Conservation (phyloP, 257 asterid genomes). For the Nyctanthes arbortristis region DNA sequence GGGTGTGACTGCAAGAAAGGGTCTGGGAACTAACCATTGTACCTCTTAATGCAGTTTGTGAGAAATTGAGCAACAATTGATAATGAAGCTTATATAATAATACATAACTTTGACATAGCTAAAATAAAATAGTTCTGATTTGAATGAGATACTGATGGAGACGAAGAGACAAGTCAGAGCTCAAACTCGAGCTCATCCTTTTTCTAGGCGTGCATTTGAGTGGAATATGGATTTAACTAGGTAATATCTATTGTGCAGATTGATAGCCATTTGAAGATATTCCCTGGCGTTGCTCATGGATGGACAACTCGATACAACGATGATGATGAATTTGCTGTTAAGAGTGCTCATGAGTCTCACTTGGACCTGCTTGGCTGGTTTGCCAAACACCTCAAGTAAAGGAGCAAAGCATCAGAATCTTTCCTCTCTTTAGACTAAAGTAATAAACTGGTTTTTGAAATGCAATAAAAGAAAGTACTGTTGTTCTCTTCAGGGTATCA, state of each 20-base stretch:
- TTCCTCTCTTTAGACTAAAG: no score
- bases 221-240: neutral
- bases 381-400: constrained; percentile 41
- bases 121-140: no score
- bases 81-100: no score
- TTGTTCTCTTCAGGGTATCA: no score
- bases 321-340: constrained; percentile 48
- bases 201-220: neutral
- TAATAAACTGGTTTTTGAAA: no score
- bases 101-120: no score
- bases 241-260: constrained; percentile 38
- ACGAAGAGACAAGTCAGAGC: neutral
- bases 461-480: no score
- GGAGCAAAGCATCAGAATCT: neutral
- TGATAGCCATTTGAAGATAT: constrained; percentile 63
- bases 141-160: neutral
- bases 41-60: no score
- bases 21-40: no score
- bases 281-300: constrained; percentile 64
- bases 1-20: no score
- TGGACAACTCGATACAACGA: constrained; percentile 54
- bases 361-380: constrained; percentile 62
- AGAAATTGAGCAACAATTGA: no score
- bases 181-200: neutral
- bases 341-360: constrained; percentile 62